Conservation (phyloP, 257 asterid genomes). For the Primulina tabacum region DNA sequence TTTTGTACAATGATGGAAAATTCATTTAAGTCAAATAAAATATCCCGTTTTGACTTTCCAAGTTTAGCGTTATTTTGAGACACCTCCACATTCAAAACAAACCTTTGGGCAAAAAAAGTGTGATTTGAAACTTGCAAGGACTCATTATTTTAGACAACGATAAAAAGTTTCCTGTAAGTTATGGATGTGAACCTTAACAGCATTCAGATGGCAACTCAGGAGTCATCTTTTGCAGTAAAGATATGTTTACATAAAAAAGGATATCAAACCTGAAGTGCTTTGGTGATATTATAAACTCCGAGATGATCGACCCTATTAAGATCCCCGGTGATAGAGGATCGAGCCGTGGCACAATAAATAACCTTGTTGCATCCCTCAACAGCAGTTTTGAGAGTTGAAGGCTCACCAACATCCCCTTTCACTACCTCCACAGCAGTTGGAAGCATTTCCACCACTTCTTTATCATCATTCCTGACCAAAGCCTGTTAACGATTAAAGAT, state of each 20-base stretch:
- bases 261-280: conserved; percentile 78
- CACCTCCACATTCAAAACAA: background rate
- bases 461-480: conserved; percentile 74
- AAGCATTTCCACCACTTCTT: conserved; percentile 75
- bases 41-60: background rate
- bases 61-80: background rate
- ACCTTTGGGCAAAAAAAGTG: background rate
- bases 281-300: conserved; percentile 90
- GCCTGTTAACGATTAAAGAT: conserved; percentile 46
- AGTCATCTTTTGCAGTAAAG: background rate
- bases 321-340: conserved; percentile 89
- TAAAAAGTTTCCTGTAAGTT: background rate
- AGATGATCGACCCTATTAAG: conserved; percentile 85
- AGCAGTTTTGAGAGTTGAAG: conserved; percentile 60
- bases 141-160: background rate
- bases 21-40: background rate
- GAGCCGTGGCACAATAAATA: conserved; percentile 95
- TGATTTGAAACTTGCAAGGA: background rate
- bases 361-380: conserved; percentile 92
- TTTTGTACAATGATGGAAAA: no score
- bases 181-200: background rate
- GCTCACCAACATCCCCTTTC: conserved; percentile 91
- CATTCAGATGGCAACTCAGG: background rate
- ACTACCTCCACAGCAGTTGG: conserved; percentile 88
- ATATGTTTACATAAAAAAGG: background rate